These are phyloP conservation scores for Floccularia luteovirens DNA, from an alignment of 768 basidiomycete genomes.

Conservation along the genomic window DNA sequence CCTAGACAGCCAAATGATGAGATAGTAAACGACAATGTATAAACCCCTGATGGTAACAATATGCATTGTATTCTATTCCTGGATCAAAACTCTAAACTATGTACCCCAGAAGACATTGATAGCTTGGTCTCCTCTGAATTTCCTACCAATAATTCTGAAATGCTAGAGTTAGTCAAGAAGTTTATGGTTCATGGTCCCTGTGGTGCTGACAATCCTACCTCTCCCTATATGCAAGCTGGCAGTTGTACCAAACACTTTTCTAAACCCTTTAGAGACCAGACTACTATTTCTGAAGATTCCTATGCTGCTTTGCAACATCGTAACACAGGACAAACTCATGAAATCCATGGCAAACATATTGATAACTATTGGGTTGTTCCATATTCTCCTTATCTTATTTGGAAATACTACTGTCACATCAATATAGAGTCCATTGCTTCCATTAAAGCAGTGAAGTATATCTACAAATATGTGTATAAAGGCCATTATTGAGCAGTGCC, in stretches of 20 bases:
- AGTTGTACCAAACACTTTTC: slow-evolving; percentile 24
- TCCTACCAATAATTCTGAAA: slow-evolving; percentile 23
- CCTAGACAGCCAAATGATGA: no score
- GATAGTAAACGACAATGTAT: no score
- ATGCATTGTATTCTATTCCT: not conserved
- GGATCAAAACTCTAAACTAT: not conserved
- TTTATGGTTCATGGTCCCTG: slow-evolving; percentile 30
- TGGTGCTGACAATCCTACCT: slow-evolving; percentile 18
- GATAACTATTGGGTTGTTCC: slow-evolving; percentile 30
- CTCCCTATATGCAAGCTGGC: slow-evolving; percentile 29
- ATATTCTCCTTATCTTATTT: slow-evolving; percentile 21
- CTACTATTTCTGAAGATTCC: slow-evolving; percentile 11
- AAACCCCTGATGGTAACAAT: no score
- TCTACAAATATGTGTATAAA: slow-evolving; percentile 37
- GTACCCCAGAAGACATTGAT: not conserved
- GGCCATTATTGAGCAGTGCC: slow-evolving; percentile 18
- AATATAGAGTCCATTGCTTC: slow-evolving; percentile 31
- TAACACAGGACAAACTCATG: slow-evolving; percentile 19
- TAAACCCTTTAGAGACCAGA: slow-evolving; percentile 15
- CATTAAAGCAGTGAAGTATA: slow-evolving; percentile 30
- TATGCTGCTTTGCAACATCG: slow-evolving; percentile 17
- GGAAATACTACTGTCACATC: slow-evolving; percentile 30
- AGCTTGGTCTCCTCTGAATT: slow-evolving; percentile 20
- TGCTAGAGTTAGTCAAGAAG: slow-evolving; percentile 24
- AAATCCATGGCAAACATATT: slow-evolving; percentile 9